Evolutionary conservation across 208 protist species (phyloP), one percentile per base, ranked within the genome.

Genomic region (Angomonas ambiguus): DNA sequence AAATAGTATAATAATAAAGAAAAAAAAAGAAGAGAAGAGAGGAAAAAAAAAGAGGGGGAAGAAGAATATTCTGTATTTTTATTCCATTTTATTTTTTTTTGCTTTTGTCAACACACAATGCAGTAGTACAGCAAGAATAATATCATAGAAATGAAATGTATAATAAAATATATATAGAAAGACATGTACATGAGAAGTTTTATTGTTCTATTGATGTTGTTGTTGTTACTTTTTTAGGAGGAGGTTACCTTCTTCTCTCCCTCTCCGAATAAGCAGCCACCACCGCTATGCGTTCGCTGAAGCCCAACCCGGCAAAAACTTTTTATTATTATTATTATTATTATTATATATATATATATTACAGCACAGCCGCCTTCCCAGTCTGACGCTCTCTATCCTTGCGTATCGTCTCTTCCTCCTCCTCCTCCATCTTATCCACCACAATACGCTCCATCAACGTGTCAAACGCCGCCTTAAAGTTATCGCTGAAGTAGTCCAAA

Each of bases 391-490:
- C 56, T 25, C 76, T 55, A 63, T 94, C 72, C 22, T 76, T 76
- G 35, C 74, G 65, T 33, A 92, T 70, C 38, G 90, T 42, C 51
- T 85, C 86, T 31, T 92, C 80, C 71, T 92, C 89, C 72, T 95
- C 86, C 3, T 76, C 78, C 41, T 82, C 74, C 70, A 84, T 80
- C n/a, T 79, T 78, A 0, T 72, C 67, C 0, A 82, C 51, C 6
- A 91, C 72, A 58, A 93, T 84, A 24, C 70, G 75, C 72, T 93
- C 84, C 25, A 96, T 79, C 0, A 96, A 69, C 32, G 76, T 74
- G 42, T 94, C 91, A 74, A 96, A 96, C 0, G 83, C 91, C n/a
- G 85, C 80, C 72, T 94, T 94, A 70, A 93, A 96, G 76, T 96
- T 96, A 27, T 93, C 86, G 55, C 83, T 90, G 24, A 87, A 76